A percentile compares a stretch with the other conserved stretches of the same genome.
phyloP scores from a whole-genome alignment of 495 filamentous ascomycete species.

The Emericellopsis terricola region DNA sequence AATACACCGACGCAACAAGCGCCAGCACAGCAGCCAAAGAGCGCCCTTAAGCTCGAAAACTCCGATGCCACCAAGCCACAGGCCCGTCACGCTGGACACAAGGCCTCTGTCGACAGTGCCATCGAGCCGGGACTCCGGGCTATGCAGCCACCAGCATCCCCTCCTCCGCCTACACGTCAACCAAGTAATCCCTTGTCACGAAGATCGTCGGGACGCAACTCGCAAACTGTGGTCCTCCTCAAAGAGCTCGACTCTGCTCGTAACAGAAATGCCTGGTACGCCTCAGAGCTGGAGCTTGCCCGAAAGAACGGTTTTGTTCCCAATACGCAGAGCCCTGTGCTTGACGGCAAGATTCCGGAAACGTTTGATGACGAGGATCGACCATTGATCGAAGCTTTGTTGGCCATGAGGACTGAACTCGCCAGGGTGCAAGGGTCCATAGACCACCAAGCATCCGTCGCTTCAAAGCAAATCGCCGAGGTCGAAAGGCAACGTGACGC shows the following conservation, averaged over 20 bases:
- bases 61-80: no score
- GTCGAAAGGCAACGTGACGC: slow-evolving; percentile 85
- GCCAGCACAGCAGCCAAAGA: slow-evolving; percentile 10
- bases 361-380: slow-evolving; percentile 78
- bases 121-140: slow-evolving; percentile 25
- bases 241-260: slow-evolving; percentile 72
- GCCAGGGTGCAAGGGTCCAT: slow-evolving; percentile 71
- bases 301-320: slow-evolving; percentile 72
- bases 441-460: slow-evolving; percentile 64
- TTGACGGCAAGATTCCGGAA: slow-evolving; percentile 61
- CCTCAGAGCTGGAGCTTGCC: slow-evolving; percentile 80
- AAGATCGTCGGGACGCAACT: slow-evolving; percentile 32
- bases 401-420: slow-evolving; percentile 76
- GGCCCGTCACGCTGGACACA: no score
- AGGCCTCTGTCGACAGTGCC: slow-evolving; percentile 31
- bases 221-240: slow-evolving; percentile 42
- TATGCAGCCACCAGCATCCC: slow-evolving; percentile 26
- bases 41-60: slow-evolving; percentile 10
- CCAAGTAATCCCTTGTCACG: slow-evolving; percentile 29
- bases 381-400: slow-evolving; percentile 78
- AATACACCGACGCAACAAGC: slow-evolving; percentile 33
- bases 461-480: slow-evolving; percentile 79
- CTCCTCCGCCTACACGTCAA: slow-evolving; percentile 31
- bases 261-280: slow-evolving; percentile 89
- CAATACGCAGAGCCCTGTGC: slow-evolving; percentile 50